Evolutionary conservation across 2,329 filamentous ascomycete genomes (phyloP), one percentile per base, ranked within the genome.

Genomic region (Ophiostoma triangulosporum): DNA sequence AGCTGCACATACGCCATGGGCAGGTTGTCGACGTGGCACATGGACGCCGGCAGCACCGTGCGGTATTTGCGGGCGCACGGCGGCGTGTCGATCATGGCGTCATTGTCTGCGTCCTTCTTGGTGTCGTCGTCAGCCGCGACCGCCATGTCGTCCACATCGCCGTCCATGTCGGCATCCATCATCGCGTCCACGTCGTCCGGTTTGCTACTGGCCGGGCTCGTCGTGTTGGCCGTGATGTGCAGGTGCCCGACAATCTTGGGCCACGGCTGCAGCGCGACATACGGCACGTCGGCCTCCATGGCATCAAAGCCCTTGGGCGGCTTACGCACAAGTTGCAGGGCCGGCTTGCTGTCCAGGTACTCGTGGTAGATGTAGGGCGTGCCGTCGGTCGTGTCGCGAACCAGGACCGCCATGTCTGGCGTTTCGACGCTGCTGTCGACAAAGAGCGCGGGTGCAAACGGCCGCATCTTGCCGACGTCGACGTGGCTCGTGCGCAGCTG

Each of bases 231-330:
- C 4, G 50, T 60, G 1, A 51, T 64, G 57, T 82, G 78, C 5
- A 86, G 69, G 49, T 83, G 80, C 60, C 86, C 81, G 3, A 70
- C 68, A 43, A 79, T 72, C 53, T 72, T 75, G 0, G 79, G 74
- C 64, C 78, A 78, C 40, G 64, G 70, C 17, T 60, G 64, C 0
- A 81, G 60, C 2, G 66, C 65, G 2, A 83, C 56, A 60, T 81
- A 79, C 0, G 74, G 68, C 0, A 64, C 65, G n/a, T 78, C 65
- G 2, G 63, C 61, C 0, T 73, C 71, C 0, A 68, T 66, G 0
- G 70, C 59, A 0, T 68, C 65, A 40, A 70, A 73, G 1, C 63
- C 63, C 1, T 57, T 56, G 45, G 69, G 68, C 0, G 63, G 60
- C 29, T 64, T 60, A 24, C 70, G 67, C 0, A 80, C 67, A 6